Evolutionary conservation across 345 rosid genomes (phyloP).

Genomic region (rapeseed (Brassica napus)): DNA sequence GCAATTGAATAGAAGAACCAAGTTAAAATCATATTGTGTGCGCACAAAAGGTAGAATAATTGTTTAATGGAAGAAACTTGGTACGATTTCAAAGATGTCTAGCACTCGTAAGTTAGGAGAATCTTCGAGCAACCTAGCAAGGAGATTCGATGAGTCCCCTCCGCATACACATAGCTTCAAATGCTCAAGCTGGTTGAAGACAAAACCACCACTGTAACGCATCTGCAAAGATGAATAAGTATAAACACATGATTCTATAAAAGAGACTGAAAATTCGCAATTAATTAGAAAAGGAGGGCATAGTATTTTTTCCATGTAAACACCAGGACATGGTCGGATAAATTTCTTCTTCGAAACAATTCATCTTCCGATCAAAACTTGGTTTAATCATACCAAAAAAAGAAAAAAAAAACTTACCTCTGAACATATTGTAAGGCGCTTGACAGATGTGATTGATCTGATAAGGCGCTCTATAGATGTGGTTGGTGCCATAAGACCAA

Average conservation of each 20-base stretch:
- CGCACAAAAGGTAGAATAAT: background rate
- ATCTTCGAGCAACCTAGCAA: background rate
- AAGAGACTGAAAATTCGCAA: background rate
- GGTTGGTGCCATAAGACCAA: too few relatives aligned
- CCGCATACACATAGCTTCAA: slow-evolving; percentile 8
- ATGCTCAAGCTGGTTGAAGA: slow-evolving; percentile 3
- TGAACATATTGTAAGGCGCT: background rate
- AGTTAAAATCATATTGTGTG: background rate
- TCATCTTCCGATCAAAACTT: too few relatives aligned
- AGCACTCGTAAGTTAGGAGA: slow-evolving; percentile 7
- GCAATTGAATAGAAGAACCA: background rate
- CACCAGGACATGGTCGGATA: too few relatives aligned
- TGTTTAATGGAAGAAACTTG: background rate
- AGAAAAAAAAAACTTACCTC: background rate
- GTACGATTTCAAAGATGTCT: background rate
- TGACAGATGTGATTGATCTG: slow-evolving; percentile 8
- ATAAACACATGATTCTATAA: background rate
- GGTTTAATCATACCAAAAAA: too few relatives aligned
- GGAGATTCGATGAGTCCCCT: background rate
- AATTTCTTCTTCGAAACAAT: too few relatives aligned
- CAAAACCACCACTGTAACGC: background rate
- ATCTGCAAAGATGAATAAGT: background rate
- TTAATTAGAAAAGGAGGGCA: too few relatives aligned
- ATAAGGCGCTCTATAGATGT: too few relatives aligned
- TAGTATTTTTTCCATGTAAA: too few relatives aligned